These are phyloP conservation scores for Fonsecaea erecta DNA, from an alignment of 2,329 filamentous ascomycete species.

Conservation along the genomic window DNA sequence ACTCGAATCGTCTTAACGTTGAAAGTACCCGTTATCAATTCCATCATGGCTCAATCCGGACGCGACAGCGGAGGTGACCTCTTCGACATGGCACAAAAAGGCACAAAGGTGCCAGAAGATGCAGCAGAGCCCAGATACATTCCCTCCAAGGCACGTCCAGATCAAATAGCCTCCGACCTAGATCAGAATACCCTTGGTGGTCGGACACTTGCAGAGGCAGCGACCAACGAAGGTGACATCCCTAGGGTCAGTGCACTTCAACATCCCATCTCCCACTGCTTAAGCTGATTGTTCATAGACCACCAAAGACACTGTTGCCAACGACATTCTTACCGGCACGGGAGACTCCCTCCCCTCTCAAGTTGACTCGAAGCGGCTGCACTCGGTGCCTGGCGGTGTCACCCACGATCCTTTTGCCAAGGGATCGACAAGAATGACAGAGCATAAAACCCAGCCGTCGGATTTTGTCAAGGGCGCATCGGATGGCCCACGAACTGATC, in stretches of 20 bases:
- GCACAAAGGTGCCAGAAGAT: conserved; percentile 50
- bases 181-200: conserved; percentile 46
- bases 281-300: conserved; percentile 19
- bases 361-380: conserved; percentile 48
- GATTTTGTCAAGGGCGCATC: conserved; percentile 46
- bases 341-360: conserved; percentile 47
- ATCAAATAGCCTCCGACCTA: conserved; percentile 47
- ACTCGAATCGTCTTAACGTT: background rate
- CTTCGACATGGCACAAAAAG: conserved; percentile 46
- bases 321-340: conserved; percentile 49
- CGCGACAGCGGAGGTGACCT: conserved; percentile 45
- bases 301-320: conserved; percentile 43
- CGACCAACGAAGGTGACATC: conserved; percentile 56
- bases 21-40: background rate
- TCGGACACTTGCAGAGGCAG: conserved; percentile 48
- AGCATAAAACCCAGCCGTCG: conserved; percentile 47
- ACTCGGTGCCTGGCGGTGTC: conserved; percentile 39
- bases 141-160: conserved; percentile 55
- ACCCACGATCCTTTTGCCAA: conserved; percentile 44
- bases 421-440: conserved; percentile 46
- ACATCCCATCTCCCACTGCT: background rate
- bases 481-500: conserved; percentile 44
- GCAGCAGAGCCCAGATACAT: conserved; percentile 53
- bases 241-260: conserved; percentile 41
- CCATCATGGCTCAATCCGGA: conserved; percentile 27